Evolutionary conservation across 23 red algal genomes (phyloP).

Genomic region (Gracilaria caudata): DNA sequence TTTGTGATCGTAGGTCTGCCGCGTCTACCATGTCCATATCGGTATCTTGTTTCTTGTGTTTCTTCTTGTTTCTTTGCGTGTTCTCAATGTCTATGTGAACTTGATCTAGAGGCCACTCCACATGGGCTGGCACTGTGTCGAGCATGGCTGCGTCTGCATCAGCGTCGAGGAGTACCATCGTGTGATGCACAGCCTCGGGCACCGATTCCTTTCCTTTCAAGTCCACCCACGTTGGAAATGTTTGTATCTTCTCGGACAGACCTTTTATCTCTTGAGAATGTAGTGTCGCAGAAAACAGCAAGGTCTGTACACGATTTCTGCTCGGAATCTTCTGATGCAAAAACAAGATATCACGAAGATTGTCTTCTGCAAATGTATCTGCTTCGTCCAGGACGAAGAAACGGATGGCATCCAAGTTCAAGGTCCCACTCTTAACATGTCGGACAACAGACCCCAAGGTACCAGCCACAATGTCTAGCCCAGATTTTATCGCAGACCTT

Average conservation of each 20-base stretch:
- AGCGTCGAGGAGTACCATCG: constrained; percentile 73
- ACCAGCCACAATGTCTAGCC: constrained; percentile 86
- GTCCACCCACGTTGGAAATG: constrained; percentile 82
- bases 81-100: constrained; percentile 33
- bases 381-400: constrained; percentile 98
- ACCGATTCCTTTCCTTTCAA: constrained; percentile 80
- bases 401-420: constrained; percentile 75
- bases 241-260: constrained; percentile 80
- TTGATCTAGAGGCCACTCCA: constrained; percentile 64
- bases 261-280: constrained; percentile 74
- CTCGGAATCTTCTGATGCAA: constrained; percentile 53
- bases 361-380: constrained; percentile 81
- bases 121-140: constrained; percentile 11
- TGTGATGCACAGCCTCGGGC: constrained; percentile 81
- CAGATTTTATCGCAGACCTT: constrained; percentile 17
- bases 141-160: constrained; percentile 51
- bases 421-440: constrained; percentile 78
- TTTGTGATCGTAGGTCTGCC: constrained; percentile 67
- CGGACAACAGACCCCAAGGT: constrained; percentile 88
- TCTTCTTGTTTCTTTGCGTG: background rate
- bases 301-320: constrained; percentile 75
- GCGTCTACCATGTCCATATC: constrained; percentile 45
- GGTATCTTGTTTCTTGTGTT: background rate
- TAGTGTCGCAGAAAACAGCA: constrained; percentile 93
- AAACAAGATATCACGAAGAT: constrained; percentile 65